Evolutionary conservation across 2,329 filamentous ascomycete genomes (phyloP).

Genomic region (Ophiostoma quercus): DNA sequence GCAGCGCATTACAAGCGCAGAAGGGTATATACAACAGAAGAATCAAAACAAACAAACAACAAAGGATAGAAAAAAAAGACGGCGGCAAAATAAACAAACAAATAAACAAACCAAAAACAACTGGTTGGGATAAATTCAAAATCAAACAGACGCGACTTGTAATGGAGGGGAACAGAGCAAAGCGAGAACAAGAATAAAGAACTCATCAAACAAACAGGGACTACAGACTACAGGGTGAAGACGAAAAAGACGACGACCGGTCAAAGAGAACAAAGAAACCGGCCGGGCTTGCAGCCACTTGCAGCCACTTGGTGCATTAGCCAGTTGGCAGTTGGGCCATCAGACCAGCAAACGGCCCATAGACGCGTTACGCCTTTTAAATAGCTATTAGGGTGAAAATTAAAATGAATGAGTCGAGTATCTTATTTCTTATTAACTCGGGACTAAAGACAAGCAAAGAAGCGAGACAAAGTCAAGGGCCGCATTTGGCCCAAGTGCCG

Average conservation of each 20-base stretch:
- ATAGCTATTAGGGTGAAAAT: too few relatives aligned
- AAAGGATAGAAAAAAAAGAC: not conserved
- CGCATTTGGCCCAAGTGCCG: not conserved
- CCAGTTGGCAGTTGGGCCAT: not conserved
- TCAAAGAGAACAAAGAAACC: constrained; percentile 17
- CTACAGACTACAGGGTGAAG: not conserved
- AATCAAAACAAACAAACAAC: not conserved
- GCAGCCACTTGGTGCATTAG: not conserved
- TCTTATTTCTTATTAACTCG: too few relatives aligned
- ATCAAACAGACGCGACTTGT: not conserved
- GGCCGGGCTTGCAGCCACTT: not conserved
- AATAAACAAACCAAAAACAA: too few relatives aligned
- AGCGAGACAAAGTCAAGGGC: not conserved
- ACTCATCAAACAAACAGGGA: not conserved
- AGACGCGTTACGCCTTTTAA: not conserved
- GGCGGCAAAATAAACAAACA: too few relatives aligned
- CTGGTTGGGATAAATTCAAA: too few relatives aligned
- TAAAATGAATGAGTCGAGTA: too few relatives aligned
- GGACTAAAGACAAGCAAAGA: not conserved
- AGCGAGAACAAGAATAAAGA: not conserved
- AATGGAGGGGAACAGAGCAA: not conserved
- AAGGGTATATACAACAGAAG: too few relatives aligned
- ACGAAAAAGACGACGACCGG: not conserved
- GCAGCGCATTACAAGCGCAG: too few relatives aligned
- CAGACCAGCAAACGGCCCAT: not conserved